Conservation (phyloP, 176 grass and related monocot genomes). For the Coix lacrymajobi region DNA sequence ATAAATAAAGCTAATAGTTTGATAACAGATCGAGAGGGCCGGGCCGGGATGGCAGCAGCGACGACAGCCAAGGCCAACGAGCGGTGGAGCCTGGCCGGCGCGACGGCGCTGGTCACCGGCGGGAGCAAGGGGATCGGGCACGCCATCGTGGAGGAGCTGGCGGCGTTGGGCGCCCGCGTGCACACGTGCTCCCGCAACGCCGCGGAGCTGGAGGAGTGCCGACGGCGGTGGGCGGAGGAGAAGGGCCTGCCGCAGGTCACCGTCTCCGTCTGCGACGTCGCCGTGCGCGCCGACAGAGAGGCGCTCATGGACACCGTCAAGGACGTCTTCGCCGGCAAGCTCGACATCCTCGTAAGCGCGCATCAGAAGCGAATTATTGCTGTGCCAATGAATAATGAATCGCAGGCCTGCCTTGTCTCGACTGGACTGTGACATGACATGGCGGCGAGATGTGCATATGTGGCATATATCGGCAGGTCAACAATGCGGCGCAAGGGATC, state of each 20-base stretch:
- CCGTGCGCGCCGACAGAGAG: not conserved
- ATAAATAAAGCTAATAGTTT: too few relatives aligned
- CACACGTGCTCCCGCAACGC: conserved; percentile 42
- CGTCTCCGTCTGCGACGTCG: conserved; percentile 1
- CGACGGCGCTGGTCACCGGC: conserved; percentile 37
- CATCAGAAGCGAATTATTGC: too few relatives aligned
- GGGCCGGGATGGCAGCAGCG: too few relatives aligned
- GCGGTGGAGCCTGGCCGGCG: not conserved
- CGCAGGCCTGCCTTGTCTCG: too few relatives aligned
- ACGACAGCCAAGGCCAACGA: too few relatives aligned
- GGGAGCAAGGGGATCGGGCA: conserved; percentile 38
- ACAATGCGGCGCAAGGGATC: conserved; percentile 23
- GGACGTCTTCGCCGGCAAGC: conserved; percentile 4
- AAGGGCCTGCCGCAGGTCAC: not conserved
- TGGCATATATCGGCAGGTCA: conserved; percentile 2
- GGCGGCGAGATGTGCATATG: not conserved
- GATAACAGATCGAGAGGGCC: too few relatives aligned
- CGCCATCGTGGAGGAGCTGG: conserved; percentile 41
- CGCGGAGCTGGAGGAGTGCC: conserved; percentile 24
- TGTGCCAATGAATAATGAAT: too few relatives aligned
- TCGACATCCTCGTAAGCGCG: conserved; percentile 16
- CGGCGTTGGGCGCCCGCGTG: conserved; percentile 26
- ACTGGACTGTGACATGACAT: too few relatives aligned
- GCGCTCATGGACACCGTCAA: not conserved
- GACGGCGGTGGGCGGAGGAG: conserved; percentile 11